Evolutionary conservation across 176 grass and related monocot genomes (phyloP).

Genomic region (Chrysopogon serrulatus): DNA sequence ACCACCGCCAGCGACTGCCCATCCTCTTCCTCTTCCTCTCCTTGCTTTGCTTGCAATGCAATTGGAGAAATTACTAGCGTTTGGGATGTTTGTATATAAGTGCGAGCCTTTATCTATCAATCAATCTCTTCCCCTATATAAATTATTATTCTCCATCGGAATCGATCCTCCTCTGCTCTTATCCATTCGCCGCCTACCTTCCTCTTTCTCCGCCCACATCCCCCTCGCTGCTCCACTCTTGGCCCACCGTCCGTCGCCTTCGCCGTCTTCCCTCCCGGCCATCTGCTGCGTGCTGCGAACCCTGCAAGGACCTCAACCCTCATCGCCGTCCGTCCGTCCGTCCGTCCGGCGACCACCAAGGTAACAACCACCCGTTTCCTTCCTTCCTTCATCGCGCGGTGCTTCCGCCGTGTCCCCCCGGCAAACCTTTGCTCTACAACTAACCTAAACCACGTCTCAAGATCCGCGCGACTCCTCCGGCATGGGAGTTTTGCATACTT

Average conservation of each 20-base stretch:
- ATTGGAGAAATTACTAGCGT: neutral
- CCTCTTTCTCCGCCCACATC: no score
- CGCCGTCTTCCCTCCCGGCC: no score
- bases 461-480: no score
- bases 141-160: neutral
- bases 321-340: no score
- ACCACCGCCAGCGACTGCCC: no score
- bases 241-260: no score
- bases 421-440: neutral
- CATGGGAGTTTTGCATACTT: neutral
- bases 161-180: neutral
- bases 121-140: no score
- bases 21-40: no score
- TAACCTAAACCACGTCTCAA: no score
- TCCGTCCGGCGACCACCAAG: neutral
- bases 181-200: neutral
- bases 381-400: neutral
- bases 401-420: neutral
- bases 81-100: neutral
- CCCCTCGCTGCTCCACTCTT: no score
- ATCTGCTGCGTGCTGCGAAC: no score
- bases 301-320: neutral
- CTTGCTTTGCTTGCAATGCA: neutral
- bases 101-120: neutral
- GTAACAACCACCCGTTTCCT: neutral